Evolutionary conservation across 2,329 filamentous ascomycete genomes (phyloP), one percentile per base, ranked within the genome.

Genomic region (Elsinoe batatas): DNA sequence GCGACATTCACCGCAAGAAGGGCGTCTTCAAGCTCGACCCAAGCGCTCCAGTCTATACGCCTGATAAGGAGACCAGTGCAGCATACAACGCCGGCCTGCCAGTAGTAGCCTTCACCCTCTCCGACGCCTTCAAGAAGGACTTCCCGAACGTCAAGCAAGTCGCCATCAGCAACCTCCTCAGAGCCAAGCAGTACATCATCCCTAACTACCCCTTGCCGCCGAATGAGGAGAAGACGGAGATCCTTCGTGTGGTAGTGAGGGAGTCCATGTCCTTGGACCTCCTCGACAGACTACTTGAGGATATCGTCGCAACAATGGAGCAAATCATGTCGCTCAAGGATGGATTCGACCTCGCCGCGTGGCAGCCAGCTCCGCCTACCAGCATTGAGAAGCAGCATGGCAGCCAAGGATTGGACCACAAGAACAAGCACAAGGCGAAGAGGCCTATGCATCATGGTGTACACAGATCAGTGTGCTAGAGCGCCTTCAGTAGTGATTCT

Each of bases 181-280:
- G 83, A 12, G 79, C 80, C 3, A 82, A 82, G 64, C 81, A 85
- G 68, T 87, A 85, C 72, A 86, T 87, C 58, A 82, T 87, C 57
- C 83, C 83, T 18, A 86, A 86, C 71, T 87, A 87, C 65, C 78
- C 81, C 1, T 72, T 87, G 4, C 83, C 83, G 7, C 82, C 82
- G 0, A 74, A 72, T 42, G 80, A 81, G 64, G 77, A 83, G 13
- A 72, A 77, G 54, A 83, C 72, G 0, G 82, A 87, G 67, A 87
- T 86, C 58, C 68, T 87, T 54, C 73, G 84, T n/a, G 76, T 86
- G 0, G 83, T 86, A 2, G 75, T 87, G 5, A 75, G 83, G 44
- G 83, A 87, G 68, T 81, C 73, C 62, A 80, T 87, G 79, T 80
- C 76, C n/a, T 69, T 85, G n/a, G 83, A 86, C 64, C 71, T 87